Conservation (phyloP, 2,329 filamentous ascomycete species). For the Fusarium hainanense region DNA sequence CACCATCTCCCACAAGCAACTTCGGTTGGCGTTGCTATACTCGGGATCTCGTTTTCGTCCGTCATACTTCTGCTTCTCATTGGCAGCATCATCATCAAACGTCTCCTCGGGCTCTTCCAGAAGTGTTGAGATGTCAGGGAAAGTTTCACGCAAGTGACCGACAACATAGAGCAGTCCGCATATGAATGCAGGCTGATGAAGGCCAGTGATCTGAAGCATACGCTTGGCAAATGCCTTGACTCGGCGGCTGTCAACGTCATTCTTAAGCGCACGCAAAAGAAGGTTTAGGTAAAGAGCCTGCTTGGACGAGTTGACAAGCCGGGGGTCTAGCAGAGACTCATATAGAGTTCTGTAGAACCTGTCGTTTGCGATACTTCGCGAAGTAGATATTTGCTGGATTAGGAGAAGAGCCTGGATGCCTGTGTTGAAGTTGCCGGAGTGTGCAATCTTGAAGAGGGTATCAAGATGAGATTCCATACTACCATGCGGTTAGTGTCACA, state of each 20-base stretch:
- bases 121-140: conserved; percentile 82
- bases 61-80: conserved; percentile 71
- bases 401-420: conserved; percentile 94
- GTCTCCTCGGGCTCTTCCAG: conserved; percentile 82
- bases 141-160: conserved; percentile 80
- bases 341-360: conserved; percentile 96
- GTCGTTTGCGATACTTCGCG: conserved; percentile 84
- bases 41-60: conserved; percentile 91
- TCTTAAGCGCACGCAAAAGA: conserved; percentile 86
- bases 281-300: conserved; percentile 95
- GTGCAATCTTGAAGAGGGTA: conserved; percentile 93
- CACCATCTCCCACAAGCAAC: conserved; percentile 92
- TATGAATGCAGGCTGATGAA: conserved; percentile 93
- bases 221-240: conserved; percentile 97
- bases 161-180: conserved; percentile 94
- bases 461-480: conserved; percentile 90
- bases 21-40: conserved; percentile 91
- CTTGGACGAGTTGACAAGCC: conserved; percentile 89
- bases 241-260: conserved; percentile 87
- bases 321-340: conserved; percentile 91
- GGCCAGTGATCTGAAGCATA: conserved; percentile 83
- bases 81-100: conserved; percentile 68
- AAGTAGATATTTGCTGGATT: conserved; percentile 88
- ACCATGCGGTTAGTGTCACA: conserved; percentile 27
- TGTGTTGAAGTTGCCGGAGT: conserved; percentile 99